Evolutionary conservation across 176 grass and related monocot species (phyloP).

Genomic region (Ensete ventricosum): DNA sequence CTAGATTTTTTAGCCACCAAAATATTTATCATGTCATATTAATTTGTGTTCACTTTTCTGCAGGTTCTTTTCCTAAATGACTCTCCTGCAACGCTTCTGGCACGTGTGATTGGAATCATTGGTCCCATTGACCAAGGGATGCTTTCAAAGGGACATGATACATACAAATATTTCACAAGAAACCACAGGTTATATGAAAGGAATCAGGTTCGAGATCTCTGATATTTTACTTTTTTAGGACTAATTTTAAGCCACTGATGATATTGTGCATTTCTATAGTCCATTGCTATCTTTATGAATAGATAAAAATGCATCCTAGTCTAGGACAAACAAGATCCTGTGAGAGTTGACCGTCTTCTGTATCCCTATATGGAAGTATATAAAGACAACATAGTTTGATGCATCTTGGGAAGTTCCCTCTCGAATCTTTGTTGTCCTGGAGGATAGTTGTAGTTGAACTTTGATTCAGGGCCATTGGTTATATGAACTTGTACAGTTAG

Average conservation of each 20-base stretch:
- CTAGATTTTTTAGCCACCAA: not conserved
- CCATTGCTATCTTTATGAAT: not conserved
- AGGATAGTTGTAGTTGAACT: too few species aligned
- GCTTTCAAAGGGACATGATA: constrained; percentile 87
- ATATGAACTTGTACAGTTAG: too few species aligned
- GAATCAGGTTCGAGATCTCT: constrained; percentile 73
- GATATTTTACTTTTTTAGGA: not conserved
- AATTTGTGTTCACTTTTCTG: not conserved
- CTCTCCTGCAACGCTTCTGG: constrained; percentile 87
- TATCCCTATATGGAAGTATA: too few species aligned
- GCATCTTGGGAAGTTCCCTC: too few species aligned
- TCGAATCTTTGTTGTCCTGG: too few species aligned
- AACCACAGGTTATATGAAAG: constrained; percentile 97
- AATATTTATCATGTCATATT: not conserved
- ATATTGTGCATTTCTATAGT: not conserved
- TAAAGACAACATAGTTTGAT: too few species aligned
- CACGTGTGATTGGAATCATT: constrained; percentile 89
- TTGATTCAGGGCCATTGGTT: too few species aligned
- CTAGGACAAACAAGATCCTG: too few species aligned
- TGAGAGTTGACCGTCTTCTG: too few species aligned
- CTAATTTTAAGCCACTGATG: not conserved
- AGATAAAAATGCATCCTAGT: not conserved
- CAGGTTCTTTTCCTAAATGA: constrained; percentile 98
- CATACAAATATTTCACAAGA: constrained; percentile 97
- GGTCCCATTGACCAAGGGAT: constrained; percentile 86